phyloP scores from a whole-genome alignment of 345 rosid genomes.

The Rhodamnia argentea region DNA sequence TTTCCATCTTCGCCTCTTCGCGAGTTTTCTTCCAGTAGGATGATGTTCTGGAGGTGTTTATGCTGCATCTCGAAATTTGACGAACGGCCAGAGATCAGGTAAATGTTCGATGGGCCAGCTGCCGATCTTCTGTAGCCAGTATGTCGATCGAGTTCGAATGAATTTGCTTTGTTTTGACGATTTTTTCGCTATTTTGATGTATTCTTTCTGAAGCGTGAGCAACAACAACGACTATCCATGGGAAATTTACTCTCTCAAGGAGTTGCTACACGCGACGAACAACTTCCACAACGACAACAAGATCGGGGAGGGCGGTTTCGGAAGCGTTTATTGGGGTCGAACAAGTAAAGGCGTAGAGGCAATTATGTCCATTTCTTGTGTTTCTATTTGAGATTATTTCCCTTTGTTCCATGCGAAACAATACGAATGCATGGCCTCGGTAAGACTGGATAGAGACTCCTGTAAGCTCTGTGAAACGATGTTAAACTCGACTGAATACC shows the following conservation, averaged over 20 bases:
- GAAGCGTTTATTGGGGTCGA: slow-evolving; percentile 63
- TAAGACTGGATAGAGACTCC: not conserved
- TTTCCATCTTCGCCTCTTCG: not conserved
- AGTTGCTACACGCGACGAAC: slow-evolving; percentile 54
- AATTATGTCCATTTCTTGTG: not conserved
- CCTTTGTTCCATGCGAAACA: not conserved
- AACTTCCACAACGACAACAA: slow-evolving; percentile 52
- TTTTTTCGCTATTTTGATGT: not conserved
- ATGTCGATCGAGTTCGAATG: not conserved
- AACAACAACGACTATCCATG: slow-evolving; percentile 36
- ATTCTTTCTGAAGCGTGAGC: slow-evolving; percentile 3
- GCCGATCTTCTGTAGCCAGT: not conserved
- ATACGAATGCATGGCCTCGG: not conserved
- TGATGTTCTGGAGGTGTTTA: not conserved
- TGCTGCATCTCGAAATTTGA: slow-evolving; percentile 3
- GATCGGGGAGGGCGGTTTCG: slow-evolving; percentile 69
- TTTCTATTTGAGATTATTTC: not conserved
- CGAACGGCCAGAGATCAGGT: slow-evolving; percentile 1
- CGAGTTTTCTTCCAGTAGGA: not conserved
- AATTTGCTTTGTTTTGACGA: not conserved
- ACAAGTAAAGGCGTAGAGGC: slow-evolving; percentile 59
- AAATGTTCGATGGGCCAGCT: not conserved
- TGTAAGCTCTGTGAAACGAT: not conserved
- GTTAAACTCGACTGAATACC: not conserved
- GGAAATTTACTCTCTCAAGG: slow-evolving; percentile 45